These are phyloP conservation scores for Rhizopogon parksii DNA, from an alignment of 1,284 basidiomycete species.

Conservation along the genomic window DNA sequence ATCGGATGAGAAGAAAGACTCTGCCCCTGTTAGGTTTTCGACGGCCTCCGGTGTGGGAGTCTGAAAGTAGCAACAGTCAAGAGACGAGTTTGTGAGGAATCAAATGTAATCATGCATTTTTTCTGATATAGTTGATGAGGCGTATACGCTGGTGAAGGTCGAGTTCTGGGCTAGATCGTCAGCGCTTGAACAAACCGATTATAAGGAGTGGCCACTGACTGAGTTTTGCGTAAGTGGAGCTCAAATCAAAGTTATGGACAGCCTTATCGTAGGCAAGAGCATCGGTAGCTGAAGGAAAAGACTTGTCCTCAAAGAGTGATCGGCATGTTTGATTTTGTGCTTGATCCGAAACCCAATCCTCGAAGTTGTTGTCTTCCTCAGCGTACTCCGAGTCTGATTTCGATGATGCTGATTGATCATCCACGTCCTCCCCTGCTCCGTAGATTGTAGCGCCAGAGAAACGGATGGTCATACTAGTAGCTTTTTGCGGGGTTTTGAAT, in stretches of 20 bases:
- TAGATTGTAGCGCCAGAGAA: constrained; percentile 14
- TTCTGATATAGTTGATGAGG: constrained; percentile 83
- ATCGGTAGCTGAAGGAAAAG: constrained; percentile 55
- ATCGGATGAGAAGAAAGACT: constrained; percentile 66
- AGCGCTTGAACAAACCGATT: constrained; percentile 5
- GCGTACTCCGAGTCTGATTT: constrained; percentile 31
- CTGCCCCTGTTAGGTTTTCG: constrained; percentile 44
- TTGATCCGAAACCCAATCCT: constrained; percentile 76
- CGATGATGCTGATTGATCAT: constrained; percentile 11
- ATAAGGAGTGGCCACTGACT: constrained; percentile 36
- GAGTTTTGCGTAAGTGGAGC: constrained; percentile 40
- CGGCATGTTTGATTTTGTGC: constrained; percentile 47
- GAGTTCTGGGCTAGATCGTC: constrained; percentile 32
- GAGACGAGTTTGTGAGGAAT: neutral
- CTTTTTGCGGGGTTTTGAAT: neutral
- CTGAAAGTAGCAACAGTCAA: constrained; percentile 30
- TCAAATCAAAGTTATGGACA: constrained; percentile 60
- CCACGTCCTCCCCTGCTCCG: constrained; percentile 8
- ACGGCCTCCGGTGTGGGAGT: constrained; percentile 44
- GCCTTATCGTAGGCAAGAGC: constrained; percentile 60
- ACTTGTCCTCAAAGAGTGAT: constrained; percentile 76
- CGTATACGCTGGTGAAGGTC: constrained; percentile 71
- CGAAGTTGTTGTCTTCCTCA: constrained; percentile 66
- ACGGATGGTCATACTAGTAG: constrained; percentile 22
- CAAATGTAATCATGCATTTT: constrained; percentile 37